Conservation (phyloP, 1,284 basidiomycete species). For the Somion occarium region DNA sequence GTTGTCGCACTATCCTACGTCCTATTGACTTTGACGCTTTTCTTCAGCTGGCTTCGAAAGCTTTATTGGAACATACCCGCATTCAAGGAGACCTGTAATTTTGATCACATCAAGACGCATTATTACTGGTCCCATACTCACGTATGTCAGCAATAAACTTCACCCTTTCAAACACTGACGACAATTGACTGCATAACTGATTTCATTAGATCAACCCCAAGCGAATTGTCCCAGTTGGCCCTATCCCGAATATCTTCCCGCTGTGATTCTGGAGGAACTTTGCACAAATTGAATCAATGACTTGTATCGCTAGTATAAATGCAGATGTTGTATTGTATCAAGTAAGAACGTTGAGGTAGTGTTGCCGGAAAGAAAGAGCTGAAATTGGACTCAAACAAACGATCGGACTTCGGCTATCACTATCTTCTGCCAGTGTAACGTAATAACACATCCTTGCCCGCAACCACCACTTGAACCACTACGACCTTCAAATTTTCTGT, state of each 20-base stretch:
- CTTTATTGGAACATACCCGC: conserved; percentile 90
- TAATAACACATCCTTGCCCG: too few species aligned
- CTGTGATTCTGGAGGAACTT: conserved; percentile 30
- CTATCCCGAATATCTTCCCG: conserved; percentile 62
- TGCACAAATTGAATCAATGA: too few species aligned
- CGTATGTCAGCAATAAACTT: conserved; percentile 31
- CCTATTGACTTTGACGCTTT: not conserved
- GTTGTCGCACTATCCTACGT: not conserved
- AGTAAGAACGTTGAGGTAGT: too few species aligned
- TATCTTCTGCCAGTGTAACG: too few species aligned
- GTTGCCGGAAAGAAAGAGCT: too few species aligned
- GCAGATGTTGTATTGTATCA: too few species aligned
- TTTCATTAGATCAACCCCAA: conserved; percentile 5
- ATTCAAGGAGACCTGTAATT: conserved; percentile 87
- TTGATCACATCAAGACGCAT: conserved; percentile 84
- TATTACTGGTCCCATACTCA: conserved; percentile 73
- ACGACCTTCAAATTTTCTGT: too few species aligned
- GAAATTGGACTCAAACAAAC: too few species aligned
- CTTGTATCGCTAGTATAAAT: too few species aligned
- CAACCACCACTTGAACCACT: too few species aligned
- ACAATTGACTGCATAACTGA: not conserved
- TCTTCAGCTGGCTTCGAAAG: conserved; percentile 72
- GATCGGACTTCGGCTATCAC: too few species aligned
- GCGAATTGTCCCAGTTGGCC: conserved; percentile 69
- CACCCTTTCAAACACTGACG: too few species aligned